phyloP scores from a whole-genome alignment of 2,329 filamentous ascomycete genomes.

The Cercospora sojina region DNA sequence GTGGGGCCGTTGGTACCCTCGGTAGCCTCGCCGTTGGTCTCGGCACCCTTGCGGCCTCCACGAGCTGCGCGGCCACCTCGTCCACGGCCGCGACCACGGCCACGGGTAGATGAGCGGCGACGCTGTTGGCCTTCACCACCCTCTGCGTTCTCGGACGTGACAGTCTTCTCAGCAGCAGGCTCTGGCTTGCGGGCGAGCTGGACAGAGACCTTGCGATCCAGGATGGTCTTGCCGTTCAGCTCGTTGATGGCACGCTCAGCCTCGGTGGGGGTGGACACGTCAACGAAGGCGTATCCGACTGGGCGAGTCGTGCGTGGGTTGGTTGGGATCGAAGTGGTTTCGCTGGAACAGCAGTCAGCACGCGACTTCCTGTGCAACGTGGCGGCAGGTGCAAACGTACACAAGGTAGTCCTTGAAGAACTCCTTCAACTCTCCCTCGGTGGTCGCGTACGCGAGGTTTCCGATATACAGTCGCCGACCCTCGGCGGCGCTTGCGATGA shows the following conservation, averaged over 20 bases:
- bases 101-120: constrained; percentile 56
- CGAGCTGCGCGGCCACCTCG: constrained; percentile 60
- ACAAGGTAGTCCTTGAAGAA: constrained; percentile 99
- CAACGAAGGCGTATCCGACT: constrained; percentile 98
- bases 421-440: constrained; percentile 99
- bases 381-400: constrained; percentile 62
- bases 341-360: constrained; percentile 56
- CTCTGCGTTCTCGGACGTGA: constrained; percentile 72
- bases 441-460: constrained; percentile 99
- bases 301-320: constrained; percentile 98
- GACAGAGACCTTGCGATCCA: constrained; percentile 98
- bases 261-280: constrained; percentile 90
- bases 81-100: constrained; percentile 57
- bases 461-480: constrained; percentile 99
- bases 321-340: constrained; percentile 98
- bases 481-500: constrained; percentile 95
- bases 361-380: neutral
- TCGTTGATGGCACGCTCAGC: constrained; percentile 93
- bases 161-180: constrained; percentile 74
- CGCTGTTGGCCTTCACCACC: constrained; percentile 65
- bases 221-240: constrained; percentile 95
- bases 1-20: constrained; percentile 47
- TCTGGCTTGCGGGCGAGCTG: constrained; percentile 98
- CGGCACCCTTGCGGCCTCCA: constrained; percentile 65
- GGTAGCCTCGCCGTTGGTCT: constrained; percentile 38